Base-by-base conservation (phyloP, 331 rosid species). In the Rhamnella rubrinervis region DNA sequence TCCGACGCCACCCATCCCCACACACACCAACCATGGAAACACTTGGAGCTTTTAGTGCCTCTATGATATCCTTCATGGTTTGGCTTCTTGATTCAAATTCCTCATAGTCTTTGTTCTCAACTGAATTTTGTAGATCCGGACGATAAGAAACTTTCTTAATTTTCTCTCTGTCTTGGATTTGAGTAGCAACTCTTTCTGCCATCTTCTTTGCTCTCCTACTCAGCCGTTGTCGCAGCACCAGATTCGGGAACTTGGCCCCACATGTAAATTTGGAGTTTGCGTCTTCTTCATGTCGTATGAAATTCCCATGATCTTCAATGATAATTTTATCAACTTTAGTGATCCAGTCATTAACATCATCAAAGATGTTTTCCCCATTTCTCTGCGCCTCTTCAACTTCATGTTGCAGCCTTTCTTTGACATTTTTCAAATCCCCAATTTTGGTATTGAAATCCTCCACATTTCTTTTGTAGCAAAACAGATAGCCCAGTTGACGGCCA, bases 1-100 rank as follows among this genome's bases (percentile, higher is more conserved):
- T 1, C 80, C 80, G 1, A 62, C 56, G 6, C 80, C 80, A 18
- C 75, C 75, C 63, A 70, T 63, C 19, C 80, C 80, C 18, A 55
- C 8, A 55, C 14, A 76, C 11, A 1, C 75, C 76, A 37, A 81
- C 21, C 35, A 0, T 56, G 10, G 19, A 2, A 12, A 57, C 9
- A 8, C 55, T 9, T 14, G 66, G 35, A 0, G 74, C 63, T 12
- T 1, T 17, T 5, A 73, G 17, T 13, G 50, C 76, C 21, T 57
- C 38, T 21, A 70, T 50, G 5, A 77, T 21, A 0, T 23, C 10
- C 4, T 65, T 9, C n/a, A 25, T 3, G 13, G 18, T 49, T 14
- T 1, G 6, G 18, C 18, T 49, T 49, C 55, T 49, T 11, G 55
- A 49, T 49, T 49, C 55, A 49, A 49, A 49, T 12, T 4, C 3